These are phyloP conservation scores for Cyberlindnera maritima DNA, from an alignment of 805 yeast genomes.

Conservation along the genomic window DNA sequence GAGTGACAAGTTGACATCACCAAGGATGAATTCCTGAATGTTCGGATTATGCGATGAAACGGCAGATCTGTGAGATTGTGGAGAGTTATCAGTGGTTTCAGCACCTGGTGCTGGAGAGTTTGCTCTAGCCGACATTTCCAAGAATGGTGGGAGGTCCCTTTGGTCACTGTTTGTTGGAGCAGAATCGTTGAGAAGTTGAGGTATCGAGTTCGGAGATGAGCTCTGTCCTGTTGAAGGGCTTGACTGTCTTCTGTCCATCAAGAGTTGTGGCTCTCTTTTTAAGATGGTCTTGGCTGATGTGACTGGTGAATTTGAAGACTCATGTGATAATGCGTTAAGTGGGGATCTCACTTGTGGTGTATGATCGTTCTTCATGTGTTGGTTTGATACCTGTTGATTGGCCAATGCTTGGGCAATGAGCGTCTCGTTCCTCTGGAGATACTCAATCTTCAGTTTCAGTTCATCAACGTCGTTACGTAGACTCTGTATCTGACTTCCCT, in stretches of 20 bases:
- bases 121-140: conserved; percentile 41
- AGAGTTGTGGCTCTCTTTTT: conserved; percentile 42
- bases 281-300: conserved; percentile 41
- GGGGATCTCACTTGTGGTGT: conserved; percentile 24
- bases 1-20: conserved; percentile 67
- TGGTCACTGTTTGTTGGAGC: conserved; percentile 37
- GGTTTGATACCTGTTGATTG: conserved; percentile 14
- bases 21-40: conserved; percentile 67
- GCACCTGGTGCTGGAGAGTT: conserved; percentile 14
- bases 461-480: conserved; percentile 84
- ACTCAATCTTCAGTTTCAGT: conserved; percentile 67
- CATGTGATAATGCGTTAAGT: conserved; percentile 10
- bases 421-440: conserved; percentile 61
- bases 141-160: conserved; percentile 39
- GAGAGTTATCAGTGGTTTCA: conserved; percentile 17
- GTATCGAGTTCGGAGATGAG: conserved; percentile 27
- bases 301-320: conserved; percentile 18
- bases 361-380: conserved; percentile 12
- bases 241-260: conserved; percentile 33
- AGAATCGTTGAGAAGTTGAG: conserved; percentile 41
- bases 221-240: conserved; percentile 25
- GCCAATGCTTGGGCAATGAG: conserved; percentile 62
- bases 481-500: conserved; percentile 85
- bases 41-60: conserved; percentile 26
- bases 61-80: conserved; percentile 24